Evolutionary conservation across 1,139 yeast species (phyloP), one percentile per base, ranked within the genome.

Genomic region (Saccharomyces hybrid): DNA sequence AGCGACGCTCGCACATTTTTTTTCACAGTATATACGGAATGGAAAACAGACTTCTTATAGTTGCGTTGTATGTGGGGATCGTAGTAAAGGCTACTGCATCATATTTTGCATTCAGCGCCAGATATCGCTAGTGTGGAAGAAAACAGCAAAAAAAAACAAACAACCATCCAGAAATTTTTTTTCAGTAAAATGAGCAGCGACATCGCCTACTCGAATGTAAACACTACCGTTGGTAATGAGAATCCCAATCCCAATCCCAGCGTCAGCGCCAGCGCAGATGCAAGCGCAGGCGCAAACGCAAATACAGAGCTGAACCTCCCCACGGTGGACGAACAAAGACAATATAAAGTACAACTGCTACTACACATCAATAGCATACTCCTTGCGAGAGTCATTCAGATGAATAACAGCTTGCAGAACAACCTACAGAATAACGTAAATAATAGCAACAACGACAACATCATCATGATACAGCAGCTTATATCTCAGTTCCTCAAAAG

Each of bases 291-390:
- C 9, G 23, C 44, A 11, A 20, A 38, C 9, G 23, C 23, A 11
- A 38, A 2, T 38, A n/a, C 44, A 38, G 44, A 38, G 3, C 25
- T 20, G 25, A 38, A 38, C 25, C 44, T 20, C 4, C 44, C 44
- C 25, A 30, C 59, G 2, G 46, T 48, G 2, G 56, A 60, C 9
- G 67, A 62, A 44, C 70, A 65, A 50, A 54, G 57, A 13, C 69
- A 68, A 49, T 68, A 67, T 58, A 70, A 70, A 52, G 62, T 70
- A 6, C 70, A 68, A 52, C 53, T 70, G 41, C 59, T 70, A 20
- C 54, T 70, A 38, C 72, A 70, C 56, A 66, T 70, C 44, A 70
- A 70, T 54, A 67, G 68, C 52, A 63, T 69, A 16, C 57, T 70
- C 11, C 57, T 70, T 26, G 62, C 64, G 14, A 59, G 65, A 49